A percentile compares a stretch with the other conserved stretches of the same genome.
Evolutionary conservation across 169 alveolate genomes (phyloP).

Genomic region (Plasmodium sp.): DNA sequence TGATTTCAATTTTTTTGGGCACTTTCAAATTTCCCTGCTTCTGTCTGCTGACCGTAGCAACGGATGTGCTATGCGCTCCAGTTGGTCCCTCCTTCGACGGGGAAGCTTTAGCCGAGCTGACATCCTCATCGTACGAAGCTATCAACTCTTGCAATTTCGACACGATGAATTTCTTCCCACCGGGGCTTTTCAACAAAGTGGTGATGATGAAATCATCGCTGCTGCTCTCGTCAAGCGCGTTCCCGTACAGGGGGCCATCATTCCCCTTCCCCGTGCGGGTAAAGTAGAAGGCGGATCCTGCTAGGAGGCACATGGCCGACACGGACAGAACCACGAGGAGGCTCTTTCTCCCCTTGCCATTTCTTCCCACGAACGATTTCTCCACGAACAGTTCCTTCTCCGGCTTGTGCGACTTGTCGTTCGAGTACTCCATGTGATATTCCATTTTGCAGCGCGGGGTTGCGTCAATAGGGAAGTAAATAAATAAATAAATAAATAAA

Average conservation of each 20-base stretch:
- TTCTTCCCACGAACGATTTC: background rate
- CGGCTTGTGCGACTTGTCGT: background rate
- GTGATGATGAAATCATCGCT: conserved; percentile 33
- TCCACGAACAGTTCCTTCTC: conserved; percentile 45
- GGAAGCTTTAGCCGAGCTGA: too few relatives aligned
- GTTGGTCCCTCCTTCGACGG: too few relatives aligned
- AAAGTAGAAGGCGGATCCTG: background rate
- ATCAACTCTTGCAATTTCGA: conserved; percentile 47
- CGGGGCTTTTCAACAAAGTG: conserved; percentile 22
- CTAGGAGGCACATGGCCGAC: conserved; percentile 1
- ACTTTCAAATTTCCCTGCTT: conserved; percentile 8
- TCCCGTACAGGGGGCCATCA: background rate
- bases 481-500: too few relatives aligned
- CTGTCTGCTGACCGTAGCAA: too few relatives aligned
- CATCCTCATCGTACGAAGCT: background rate
- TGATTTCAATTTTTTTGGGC: background rate
- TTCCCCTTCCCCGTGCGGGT: background rate
- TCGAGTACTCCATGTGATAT: conserved; percentile 40
- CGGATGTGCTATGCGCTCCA: too few relatives aligned
- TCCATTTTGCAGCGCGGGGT: background rate
- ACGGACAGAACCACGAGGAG: background rate
- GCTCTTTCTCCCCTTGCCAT: background rate
- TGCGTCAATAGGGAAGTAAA: background rate
- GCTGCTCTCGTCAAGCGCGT: background rate
- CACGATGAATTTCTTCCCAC: conserved; percentile 44